Conservation (phyloP, 108 stramenopile species). For the Nitzschia sp. region DNA sequence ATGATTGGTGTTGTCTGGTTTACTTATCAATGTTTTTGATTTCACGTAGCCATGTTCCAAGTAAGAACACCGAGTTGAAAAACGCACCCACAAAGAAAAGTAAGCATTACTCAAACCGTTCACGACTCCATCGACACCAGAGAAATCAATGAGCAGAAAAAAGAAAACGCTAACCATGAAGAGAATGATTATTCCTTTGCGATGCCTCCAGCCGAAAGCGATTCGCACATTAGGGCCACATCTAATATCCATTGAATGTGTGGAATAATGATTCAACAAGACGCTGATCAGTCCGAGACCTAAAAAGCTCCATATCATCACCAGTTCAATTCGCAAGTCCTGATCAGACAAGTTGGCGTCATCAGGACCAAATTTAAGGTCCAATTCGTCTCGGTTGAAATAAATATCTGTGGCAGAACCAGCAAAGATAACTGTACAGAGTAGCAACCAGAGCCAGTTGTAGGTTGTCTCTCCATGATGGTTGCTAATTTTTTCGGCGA, state of each 20-base stretch:
- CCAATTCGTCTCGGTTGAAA: constrained; percentile 38
- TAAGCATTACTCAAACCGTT: constrained; percentile 49
- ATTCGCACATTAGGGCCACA: constrained; percentile 11
- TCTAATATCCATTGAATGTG: constrained; percentile 16
- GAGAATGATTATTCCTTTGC: constrained; percentile 36
- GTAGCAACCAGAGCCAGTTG: constrained; percentile 48
- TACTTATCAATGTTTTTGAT: constrained; percentile 40
- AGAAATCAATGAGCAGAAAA: constrained; percentile 38
- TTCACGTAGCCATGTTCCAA: constrained; percentile 62
- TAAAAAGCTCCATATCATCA: constrained; percentile 38
- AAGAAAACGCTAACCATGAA: constrained; percentile 23
- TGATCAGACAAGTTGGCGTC: constrained; percentile 7
- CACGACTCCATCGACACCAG: constrained; percentile 52
- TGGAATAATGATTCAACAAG: constrained; percentile 32
- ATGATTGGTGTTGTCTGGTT: background rate
- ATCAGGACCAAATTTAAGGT: constrained; percentile 22
- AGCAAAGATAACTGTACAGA: constrained; percentile 39
- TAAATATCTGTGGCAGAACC: constrained; percentile 40
- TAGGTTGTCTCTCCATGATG: constrained; percentile 36
- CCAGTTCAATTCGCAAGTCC: constrained; percentile 36
- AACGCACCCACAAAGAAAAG: constrained; percentile 55
- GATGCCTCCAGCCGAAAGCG: constrained; percentile 41
- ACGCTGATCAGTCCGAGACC: constrained; percentile 29
- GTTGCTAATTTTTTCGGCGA: constrained; percentile 36
- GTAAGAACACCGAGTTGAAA: constrained; percentile 41